Percentiles rank a stretch among this genome's conserved stretches.
These are phyloP conservation scores for Neostapfia colusana DNA, from an alignment of 176 grass and related monocot genomes.

Conservation along the genomic window DNA sequence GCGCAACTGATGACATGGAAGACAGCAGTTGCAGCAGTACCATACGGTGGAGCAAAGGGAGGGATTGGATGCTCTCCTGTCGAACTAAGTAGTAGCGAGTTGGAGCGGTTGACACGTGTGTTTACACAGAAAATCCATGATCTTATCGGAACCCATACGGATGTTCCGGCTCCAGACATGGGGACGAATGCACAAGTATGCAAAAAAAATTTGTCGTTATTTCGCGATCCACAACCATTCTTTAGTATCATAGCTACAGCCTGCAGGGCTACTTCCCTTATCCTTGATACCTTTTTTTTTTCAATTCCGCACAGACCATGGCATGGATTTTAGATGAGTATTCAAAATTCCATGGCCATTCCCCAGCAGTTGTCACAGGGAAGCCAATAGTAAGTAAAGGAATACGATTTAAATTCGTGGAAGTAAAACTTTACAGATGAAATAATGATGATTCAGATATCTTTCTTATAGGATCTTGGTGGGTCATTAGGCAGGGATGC, in stretches of 20 bases:
- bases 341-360: slow-evolving; percentile 89
- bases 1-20: slow-evolving; percentile 98
- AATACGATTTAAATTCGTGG: not conserved
- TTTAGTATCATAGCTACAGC: too few relatives aligned
- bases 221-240: not conserved
- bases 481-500: slow-evolving; percentile 90
- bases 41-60: slow-evolving; percentile 92
- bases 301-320: slow-evolving; percentile 66
- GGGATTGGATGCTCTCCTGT: slow-evolving; percentile 85
- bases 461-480: slow-evolving; percentile 65
- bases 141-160: slow-evolving; percentile 82
- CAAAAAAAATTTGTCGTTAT: not conserved
- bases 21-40: slow-evolving; percentile 84
- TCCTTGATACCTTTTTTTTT: slow-evolving; percentile 11
- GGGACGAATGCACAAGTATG: slow-evolving; percentile 81
- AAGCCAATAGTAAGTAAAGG: slow-evolving; percentile 73
- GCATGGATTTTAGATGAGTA: slow-evolving; percentile 96
- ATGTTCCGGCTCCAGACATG: slow-evolving; percentile 95
- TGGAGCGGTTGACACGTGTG: slow-evolving; percentile 80
- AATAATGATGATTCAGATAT: not conserved
- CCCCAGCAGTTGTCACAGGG: slow-evolving; percentile 91
- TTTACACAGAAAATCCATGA: slow-evolving; percentile 98
- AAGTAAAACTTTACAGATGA: not conserved
- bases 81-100: slow-evolving; percentile 66
- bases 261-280: too few relatives aligned